Evolutionary conservation across 208 protist genomes (phyloP).

Genomic region (Strigomonas culicis): DNA sequence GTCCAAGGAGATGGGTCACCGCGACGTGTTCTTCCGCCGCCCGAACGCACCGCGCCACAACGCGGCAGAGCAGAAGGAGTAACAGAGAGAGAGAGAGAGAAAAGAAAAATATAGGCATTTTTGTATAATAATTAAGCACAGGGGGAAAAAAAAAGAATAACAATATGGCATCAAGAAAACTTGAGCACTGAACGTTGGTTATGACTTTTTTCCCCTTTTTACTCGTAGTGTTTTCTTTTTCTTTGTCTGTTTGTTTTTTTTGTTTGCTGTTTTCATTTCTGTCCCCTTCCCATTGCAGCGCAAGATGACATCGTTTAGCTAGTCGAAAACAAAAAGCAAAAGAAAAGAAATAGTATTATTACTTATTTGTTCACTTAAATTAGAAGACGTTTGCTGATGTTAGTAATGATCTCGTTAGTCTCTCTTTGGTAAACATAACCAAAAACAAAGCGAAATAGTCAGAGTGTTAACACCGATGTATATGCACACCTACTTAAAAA

Average conservation of each 20-base stretch:
- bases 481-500: neutral
- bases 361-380: neutral
- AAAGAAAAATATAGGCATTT: conserved; percentile 6
- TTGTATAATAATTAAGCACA: neutral
- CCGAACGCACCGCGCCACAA: conserved; percentile 84
- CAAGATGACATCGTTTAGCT: neutral
- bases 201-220: conserved; percentile 6
- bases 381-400: neutral
- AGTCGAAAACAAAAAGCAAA: conserved; percentile 7
- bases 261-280: conserved; percentile 1
- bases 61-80: conserved; percentile 44
- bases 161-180: neutral
- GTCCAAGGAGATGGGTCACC: conserved; percentile 83
- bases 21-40: conserved; percentile 85
- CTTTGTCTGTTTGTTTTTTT: conserved; percentile 11
- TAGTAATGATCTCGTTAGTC: neutral
- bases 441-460: conserved; percentile 5
- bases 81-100: conserved; percentile 7
- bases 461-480: neutral
- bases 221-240: conserved; percentile 3
- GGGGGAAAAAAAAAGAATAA: neutral
- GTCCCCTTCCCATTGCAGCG: neutral
- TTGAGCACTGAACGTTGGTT: neutral
- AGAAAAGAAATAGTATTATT: conserved; percentile 9
- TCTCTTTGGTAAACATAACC: neutral